These are phyloP conservation scores for Erodium moschatum DNA, from an alignment of 441 rosid species.

Conservation along the genomic window DNA sequence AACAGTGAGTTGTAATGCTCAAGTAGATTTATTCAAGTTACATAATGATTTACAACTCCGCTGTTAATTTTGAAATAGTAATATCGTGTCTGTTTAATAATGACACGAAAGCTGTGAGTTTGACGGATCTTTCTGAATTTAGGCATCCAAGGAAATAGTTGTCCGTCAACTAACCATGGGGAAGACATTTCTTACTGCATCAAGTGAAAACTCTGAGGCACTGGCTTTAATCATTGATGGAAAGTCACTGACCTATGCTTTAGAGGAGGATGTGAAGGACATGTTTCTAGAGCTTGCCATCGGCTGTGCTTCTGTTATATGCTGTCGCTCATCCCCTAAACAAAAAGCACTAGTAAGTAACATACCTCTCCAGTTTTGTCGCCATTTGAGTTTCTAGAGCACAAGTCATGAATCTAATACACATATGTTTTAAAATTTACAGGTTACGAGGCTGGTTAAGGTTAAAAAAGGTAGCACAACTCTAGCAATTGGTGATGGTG, in stretches of 20 bases:
- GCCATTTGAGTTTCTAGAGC: not conserved
- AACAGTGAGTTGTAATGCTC: no score
- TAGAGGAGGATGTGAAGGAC: conserved; percentile 60
- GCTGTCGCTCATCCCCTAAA: conserved; percentile 97
- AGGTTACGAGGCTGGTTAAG: conserved; percentile 81
- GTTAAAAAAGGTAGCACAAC: conserved; percentile 54
- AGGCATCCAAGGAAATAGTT: conserved; percentile 64
- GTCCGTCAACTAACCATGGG: conserved; percentile 48
- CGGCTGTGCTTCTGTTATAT: conserved; percentile 91
- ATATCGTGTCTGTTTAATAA: no score
- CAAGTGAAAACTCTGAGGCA: conserved; percentile 50
- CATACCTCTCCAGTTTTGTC: not conserved
- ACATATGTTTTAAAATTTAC: conserved; percentile 11
- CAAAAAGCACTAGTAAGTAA: conserved; percentile 87
- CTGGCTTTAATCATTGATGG: conserved; percentile 87
- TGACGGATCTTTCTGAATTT: conserved; percentile 14
- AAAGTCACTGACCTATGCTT: conserved; percentile 69
- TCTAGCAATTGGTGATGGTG: conserved; percentile 91
- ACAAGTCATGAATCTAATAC: not conserved
- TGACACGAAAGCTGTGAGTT: no score
- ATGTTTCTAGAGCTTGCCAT: conserved; percentile 68
- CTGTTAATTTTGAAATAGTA: no score
- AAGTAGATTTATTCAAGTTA: not conserved
- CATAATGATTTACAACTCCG: not conserved
- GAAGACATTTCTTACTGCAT: conserved; percentile 38